phyloP scores from a whole-genome alignment of 1,284 basidiomycete species.

The Thecaphora frezii region DNA sequence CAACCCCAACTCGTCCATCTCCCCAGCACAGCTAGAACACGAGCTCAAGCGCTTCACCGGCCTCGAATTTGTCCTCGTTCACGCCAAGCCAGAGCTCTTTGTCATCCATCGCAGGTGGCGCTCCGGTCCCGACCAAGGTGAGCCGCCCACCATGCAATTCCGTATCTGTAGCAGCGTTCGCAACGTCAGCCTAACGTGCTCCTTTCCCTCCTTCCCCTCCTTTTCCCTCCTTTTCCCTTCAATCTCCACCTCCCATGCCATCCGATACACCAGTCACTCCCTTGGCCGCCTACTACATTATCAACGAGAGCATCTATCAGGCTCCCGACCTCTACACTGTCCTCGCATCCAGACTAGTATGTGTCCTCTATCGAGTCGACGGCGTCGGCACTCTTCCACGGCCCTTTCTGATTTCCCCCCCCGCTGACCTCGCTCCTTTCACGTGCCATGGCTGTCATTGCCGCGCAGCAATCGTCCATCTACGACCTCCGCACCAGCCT shows the following conservation, averaged over 20 bases:
- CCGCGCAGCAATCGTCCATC: conserved; percentile 34
- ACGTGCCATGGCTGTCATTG: not conserved
- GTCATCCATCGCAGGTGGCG: conserved; percentile 49
- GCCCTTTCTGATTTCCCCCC: too few relatives aligned
- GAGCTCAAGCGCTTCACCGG: conserved; percentile 50
- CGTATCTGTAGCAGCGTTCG: not conserved
- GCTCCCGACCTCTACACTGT: conserved; percentile 52
- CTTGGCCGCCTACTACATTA: conserved; percentile 48
- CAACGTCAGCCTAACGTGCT: too few relatives aligned
- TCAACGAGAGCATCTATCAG: conserved; percentile 50
- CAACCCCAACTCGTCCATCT: conserved; percentile 5
- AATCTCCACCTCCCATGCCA: conserved; percentile 2
- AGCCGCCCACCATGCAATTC: not conserved
- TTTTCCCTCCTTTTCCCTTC: not conserved
- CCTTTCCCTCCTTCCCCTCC: too few relatives aligned
- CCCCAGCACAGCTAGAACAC: conserved; percentile 26
- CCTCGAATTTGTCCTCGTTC: conserved; percentile 49
- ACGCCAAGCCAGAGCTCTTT: conserved; percentile 38
- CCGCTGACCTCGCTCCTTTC: not conserved
- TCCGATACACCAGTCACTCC: conserved; percentile 17
- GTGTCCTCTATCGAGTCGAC: too few relatives aligned
- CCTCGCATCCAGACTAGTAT: conserved; percentile 41
- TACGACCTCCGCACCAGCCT: conserved; percentile 33
- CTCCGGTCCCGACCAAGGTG: conserved; percentile 10
- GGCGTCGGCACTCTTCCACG: too few relatives aligned